Evolutionary conservation across 2,329 filamentous ascomycete species (phyloP).

Genomic region (Bipolaris victoriae): DNA sequence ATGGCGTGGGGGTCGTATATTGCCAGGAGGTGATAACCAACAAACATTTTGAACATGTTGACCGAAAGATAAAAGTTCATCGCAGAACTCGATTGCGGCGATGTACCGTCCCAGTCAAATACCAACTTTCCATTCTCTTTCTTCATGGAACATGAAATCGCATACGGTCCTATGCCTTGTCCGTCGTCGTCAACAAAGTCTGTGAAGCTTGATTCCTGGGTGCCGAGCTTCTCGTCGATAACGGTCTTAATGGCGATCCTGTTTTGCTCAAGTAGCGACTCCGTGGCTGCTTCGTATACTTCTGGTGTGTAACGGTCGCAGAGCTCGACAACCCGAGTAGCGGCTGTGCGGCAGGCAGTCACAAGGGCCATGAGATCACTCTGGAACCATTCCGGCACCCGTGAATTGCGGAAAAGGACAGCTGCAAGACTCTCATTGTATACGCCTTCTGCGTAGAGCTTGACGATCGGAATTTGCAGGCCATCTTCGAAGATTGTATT

Average conservation of each 20-base stretch:
- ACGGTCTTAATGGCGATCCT: slow-evolving; percentile 54
- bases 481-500: slow-evolving; percentile 58
- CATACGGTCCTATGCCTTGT: slow-evolving; percentile 55
- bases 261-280: slow-evolving; percentile 55
- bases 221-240: slow-evolving; percentile 54
- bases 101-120: slow-evolving; percentile 59
- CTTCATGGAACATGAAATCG: slow-evolving; percentile 56
- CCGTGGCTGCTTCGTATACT: slow-evolving; percentile 55
- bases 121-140: slow-evolving; percentile 52
- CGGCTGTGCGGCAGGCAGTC: slow-evolving; percentile 55
- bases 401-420: slow-evolving; percentile 57
- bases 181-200: slow-evolving; percentile 60
- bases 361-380: slow-evolving; percentile 57
- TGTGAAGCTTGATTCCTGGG: slow-evolving; percentile 53
- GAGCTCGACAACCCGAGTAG: slow-evolving; percentile 54
- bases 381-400: slow-evolving; percentile 57
- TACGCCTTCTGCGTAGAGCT: slow-evolving; percentile 53
- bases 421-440: slow-evolving; percentile 55
- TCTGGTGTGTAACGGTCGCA: slow-evolving; percentile 54
- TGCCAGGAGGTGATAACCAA: slow-evolving; percentile 57
- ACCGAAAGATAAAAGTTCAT: slow-evolving; percentile 59
- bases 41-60: slow-evolving; percentile 61
- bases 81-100: slow-evolving; percentile 54
- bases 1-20: slow-evolving; percentile 57
- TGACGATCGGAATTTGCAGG: slow-evolving; percentile 57